phyloP scores from a whole-genome alignment of 441 rosid species.

The Mallotus japonicus region DNA sequence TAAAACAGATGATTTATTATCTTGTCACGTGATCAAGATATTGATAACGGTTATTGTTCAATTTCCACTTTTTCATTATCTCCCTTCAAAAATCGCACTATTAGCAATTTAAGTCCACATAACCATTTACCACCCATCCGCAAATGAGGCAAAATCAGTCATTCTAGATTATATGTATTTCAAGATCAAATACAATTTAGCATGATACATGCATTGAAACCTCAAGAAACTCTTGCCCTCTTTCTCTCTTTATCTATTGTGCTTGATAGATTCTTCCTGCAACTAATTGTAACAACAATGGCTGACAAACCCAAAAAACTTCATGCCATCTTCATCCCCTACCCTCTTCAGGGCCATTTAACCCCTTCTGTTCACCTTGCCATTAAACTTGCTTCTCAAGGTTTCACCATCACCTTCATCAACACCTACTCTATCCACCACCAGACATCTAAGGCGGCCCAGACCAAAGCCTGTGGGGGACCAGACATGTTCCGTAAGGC shows the following conservation, averaged over 20 bases:
- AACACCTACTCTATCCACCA: constrained; percentile 60
- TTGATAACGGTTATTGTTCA: too few relatives aligned
- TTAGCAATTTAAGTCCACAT: neutral
- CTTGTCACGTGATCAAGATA: too few relatives aligned
- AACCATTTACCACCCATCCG: constrained; percentile 3
- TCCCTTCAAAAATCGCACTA: neutral
- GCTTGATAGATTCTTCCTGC: neutral
- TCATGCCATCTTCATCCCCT: constrained; percentile 56
- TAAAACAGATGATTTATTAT: too few relatives aligned
- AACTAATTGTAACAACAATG: constrained; percentile 20
- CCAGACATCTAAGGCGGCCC: constrained; percentile 30
- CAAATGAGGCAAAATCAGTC: constrained; percentile 3
- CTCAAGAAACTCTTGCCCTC: neutral
- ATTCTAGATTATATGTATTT: neutral
- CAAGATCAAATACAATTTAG: neutral
- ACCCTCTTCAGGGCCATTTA: constrained; percentile 74
- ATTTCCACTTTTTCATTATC: too few relatives aligned
- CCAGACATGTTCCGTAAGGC: constrained; percentile 42
- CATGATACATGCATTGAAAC: neutral
- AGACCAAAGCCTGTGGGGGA: constrained; percentile 8
- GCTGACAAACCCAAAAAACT: constrained; percentile 29
- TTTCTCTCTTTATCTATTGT: neutral
- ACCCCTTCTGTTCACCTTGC: constrained; percentile 60
- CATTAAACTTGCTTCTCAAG: constrained; percentile 62
- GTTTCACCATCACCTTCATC: constrained; percentile 65